Evolutionary conservation across 2,329 filamentous ascomycete genomes (phyloP), one percentile per base, ranked within the genome.

Genomic region (Beauveria medogensis): DNA sequence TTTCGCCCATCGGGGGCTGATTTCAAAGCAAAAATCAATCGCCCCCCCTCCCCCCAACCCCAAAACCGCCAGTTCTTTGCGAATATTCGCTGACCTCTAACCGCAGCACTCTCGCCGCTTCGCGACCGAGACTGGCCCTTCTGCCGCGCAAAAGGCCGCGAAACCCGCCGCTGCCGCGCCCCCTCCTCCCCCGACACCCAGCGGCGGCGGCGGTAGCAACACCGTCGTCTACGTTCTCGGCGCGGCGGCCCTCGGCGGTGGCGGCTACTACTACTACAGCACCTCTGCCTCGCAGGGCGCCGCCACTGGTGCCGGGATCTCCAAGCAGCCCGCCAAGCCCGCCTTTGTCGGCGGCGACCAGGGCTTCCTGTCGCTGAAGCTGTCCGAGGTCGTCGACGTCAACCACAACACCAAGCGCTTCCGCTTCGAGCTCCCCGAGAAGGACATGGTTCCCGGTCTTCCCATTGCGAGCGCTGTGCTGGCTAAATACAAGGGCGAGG

Each of bases 321-420:
- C 75, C 47, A 74, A 72, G 41, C 74, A 73, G 59, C 71, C 73
- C 55, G 77, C 78, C 70, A 77, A 77, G 72, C 74, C 80, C 26
- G 77, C 83, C 50, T 81, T 97, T 74, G 89, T 83, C 40, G 92
- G 93, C 66, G 91, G 91, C 66, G 91, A 96, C 64, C 92, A 97
- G 77, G 92, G 91, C 67, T 97, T 92, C 77, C 74, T 97, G 65
- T 86, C 86, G 64, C 82, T 97, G 67, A 87, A 89, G 77, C 81
- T 97, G 61, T 84, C 91, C 61, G 85, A 88, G 60, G 83, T 92
- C 55, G 89, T 96, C 77, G 77, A 80, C 51, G 77, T 97, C 78
- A 97, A 91, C 80, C 89, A 92, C 82, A 97, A 97, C 82, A 95
- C 92, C 69, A 97, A 97, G 86, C 87, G 84, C 69, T 82, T 97